Base-by-base conservation (phyloP, 352 stramenopile species). In the Phytopythium boreale region DNA sequence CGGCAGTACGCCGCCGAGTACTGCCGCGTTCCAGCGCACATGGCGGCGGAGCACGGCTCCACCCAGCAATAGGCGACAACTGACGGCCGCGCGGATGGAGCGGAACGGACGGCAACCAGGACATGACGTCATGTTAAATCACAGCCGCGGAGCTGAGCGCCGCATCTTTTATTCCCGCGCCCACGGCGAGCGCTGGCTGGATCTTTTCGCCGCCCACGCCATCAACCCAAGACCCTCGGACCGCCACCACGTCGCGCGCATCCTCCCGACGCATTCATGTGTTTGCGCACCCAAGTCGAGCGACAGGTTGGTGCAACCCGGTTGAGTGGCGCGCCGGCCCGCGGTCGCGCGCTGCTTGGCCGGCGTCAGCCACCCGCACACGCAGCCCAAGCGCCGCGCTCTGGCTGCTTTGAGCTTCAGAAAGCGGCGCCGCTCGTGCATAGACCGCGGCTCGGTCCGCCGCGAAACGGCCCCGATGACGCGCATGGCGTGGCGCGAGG, bases 1-100 rank as follows among this genome's bases (percentile, higher is more conserved):
- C 39, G 56, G 57, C 56, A 64, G n/a, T 74, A 71, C 65, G 62
- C 74, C 22, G 43, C 64, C n/a, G 61, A 74, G 15, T 79, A 71
- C 24, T 79, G 75, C 55, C 63, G 67, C 59, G 69, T 75, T n/a
- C 71, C 69, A 41, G 34, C 59, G 59, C 20, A 55, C 24, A 36
- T 60, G 46, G 34, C 37, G 36, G 57, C 31, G 19, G 27, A 58
- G 52, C 55, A 14, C 46, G 22, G 46, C n/a, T n/a, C 43, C 5
- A 12, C 19, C 20, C 31, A 26, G 29, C 51, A 56, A 24, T 56
- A 56, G 22, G 27, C 51, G 34, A 27, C 15, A 20, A 11, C 1
- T 3, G 52, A 3, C 26, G 20, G 26, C 29, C 24, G 9, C 51
- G 51, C 51, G 7, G 29, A 34, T 8, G 29, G 29, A 34, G 29